Conservation (phyloP, 768 basidiomycete species). For the Termitomyces sp. region DNA sequence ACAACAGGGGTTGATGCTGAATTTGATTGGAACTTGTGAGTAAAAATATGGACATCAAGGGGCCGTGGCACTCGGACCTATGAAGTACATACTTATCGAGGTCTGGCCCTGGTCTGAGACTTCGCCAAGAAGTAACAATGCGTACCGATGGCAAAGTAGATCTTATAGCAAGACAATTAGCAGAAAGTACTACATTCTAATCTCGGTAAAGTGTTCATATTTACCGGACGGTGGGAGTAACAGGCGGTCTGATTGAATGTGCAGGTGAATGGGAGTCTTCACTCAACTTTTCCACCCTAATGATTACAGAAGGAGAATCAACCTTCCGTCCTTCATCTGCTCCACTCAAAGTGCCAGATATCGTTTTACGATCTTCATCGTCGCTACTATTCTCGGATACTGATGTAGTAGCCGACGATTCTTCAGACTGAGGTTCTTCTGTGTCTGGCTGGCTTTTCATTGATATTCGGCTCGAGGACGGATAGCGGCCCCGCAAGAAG, state of each 20-base stretch:
- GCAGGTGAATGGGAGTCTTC: conserved; percentile 6
- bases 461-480: conserved; percentile 39
- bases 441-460: conserved; percentile 14
- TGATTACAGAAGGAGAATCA: neutral
- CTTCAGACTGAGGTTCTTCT: conserved; percentile 18
- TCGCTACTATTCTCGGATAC: conserved; percentile 26
- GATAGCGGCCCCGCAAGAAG: conserved; percentile 61
- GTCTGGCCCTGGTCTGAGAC: neutral
- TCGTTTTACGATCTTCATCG: conserved; percentile 45
- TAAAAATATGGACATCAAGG: conserved; percentile 2
- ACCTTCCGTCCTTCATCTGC: conserved; percentile 7
- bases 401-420: conserved; percentile 8
- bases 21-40: conserved; percentile 14
- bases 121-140: neutral
- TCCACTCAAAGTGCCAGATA: conserved; percentile 18
- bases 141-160: neutral
- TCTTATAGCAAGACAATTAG: neutral
- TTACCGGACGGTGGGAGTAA: conserved; percentile 9
- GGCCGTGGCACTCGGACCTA: conserved; percentile 12
- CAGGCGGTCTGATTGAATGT: conserved; percentile 6
- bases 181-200: conserved; percentile 3
- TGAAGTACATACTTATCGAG: neutral
- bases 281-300: conserved; percentile 12
- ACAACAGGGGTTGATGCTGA: conserved; percentile 19
- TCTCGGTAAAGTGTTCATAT: neutral